Base-by-base conservation (phyloP, 495 filamentous ascomycete species). In the Hypoxylon fragiforme region DNA sequence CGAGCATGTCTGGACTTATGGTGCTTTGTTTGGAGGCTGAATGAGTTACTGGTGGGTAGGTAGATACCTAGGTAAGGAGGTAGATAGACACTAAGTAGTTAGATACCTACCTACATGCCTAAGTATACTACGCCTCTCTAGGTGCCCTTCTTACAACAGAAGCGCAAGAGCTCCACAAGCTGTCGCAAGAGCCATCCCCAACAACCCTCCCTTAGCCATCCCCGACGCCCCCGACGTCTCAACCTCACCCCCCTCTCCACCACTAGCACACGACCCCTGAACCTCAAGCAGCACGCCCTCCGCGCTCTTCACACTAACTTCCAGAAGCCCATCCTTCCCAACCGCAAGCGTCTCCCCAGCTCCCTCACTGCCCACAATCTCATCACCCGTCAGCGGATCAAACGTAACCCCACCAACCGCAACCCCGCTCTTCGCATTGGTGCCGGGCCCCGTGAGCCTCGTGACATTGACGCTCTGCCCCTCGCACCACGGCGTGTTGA, bases 381-480 rank as follows among this genome's bases (percentile, higher is more conserved):
- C 19, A 2, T 50, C 51, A n/a, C 64, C 62, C n/a, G 64, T 62
- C 8, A 0, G 1, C 13, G 55, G 21, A 18, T 67, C 54, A 22
- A 67, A 67, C 6, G 53, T 50, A 12, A 63, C 55, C 12, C 54
- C 61, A 3, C 61, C 16, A 7, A 67, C 64, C 8, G 41, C 44
- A 15, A 65, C 54, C 0, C 40, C 38, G 41, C 62, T 67, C 57
- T 67, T 67, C 1, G 64, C 64, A 31, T 67, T 67, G 8, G 64
- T 67, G 9, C 64, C 64, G 14, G 64, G 64, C 1, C 46, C 64
- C 9, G 53, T 59, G 2, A 67, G 54, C 31, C 64, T 26, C 18
- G 59, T 40, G 2, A 54, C 54, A 0, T 7, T 24, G 1, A 65
- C 57, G 19, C 18, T 24, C 0, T 7, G 6, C 0, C 54, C 61